Percentiles rank a stretch among this genome's conserved stretches.
phyloP scores from a whole-genome alignment of 306 rosid genomes.

The Cucurbita pepo region DNA sequence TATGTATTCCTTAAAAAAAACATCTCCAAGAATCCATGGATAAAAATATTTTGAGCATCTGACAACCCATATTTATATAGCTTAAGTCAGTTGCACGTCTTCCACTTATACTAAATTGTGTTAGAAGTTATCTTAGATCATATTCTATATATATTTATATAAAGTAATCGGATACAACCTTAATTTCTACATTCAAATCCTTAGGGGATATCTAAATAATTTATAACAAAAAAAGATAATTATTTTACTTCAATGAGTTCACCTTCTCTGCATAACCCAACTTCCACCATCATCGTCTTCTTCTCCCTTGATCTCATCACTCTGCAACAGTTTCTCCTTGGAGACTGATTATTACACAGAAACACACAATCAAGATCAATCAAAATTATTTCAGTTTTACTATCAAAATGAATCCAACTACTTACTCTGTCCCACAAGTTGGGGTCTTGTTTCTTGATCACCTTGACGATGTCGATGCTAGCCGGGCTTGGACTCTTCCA shows the following conservation, averaged over 20 bases:
- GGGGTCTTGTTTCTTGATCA: conserved; percentile 62
- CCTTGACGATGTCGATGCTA: conserved; percentile 27
- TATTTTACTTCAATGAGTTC: conserved; percentile 45
- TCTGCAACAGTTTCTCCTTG: conserved; percentile 89
- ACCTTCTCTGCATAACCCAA: conserved; percentile 58
- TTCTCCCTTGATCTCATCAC: conserved; percentile 38
- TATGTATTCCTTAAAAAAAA: too few species aligned
- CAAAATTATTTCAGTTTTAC: neutral
- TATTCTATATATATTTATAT: neutral
- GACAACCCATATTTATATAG: neutral
- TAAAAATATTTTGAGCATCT: neutral
- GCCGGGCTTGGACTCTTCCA: conserved; percentile 79
- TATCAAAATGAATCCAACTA: neutral
- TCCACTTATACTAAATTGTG: neutral
- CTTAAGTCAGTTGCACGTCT: neutral
- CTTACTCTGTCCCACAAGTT: conserved; percentile 84
- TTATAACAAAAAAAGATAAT: neutral
- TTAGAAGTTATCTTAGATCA: neutral
- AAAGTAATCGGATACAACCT: neutral
- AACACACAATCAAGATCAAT: neutral
- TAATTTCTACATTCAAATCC: neutral
- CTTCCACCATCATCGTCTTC: conserved; percentile 52
- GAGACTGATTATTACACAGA: conserved; percentile 34
- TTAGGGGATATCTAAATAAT: neutral
- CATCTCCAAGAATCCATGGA: too few species aligned